A percentile compares a stretch with the other conserved stretches of the same genome.
Evolutionary conservation across 176 grass and related monocot genomes (phyloP).

Genomic region (Eleusine coracana): DNA sequence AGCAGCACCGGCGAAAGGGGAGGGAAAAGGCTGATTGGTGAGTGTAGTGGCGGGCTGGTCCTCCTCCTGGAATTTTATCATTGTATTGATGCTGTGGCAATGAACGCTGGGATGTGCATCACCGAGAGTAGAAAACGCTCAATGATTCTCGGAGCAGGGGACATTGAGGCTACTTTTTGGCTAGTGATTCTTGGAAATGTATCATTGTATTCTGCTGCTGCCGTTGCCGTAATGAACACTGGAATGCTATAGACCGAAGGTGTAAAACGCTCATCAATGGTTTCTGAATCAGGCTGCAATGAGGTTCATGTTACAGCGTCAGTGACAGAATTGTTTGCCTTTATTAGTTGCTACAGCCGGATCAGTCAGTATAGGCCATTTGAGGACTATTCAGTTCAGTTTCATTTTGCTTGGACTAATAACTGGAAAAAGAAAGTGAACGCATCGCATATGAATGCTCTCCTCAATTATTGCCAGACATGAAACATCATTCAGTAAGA

Average conservation of each 20-base stretch:
- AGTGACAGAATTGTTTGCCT: neutral
- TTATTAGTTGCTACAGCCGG: neutral
- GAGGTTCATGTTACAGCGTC: no score
- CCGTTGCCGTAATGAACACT: neutral
- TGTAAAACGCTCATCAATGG: neutral
- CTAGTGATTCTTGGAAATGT: neutral
- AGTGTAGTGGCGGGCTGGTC: neutral
- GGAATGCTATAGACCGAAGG: neutral
- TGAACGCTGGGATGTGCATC: neutral
- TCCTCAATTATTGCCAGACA: neutral
- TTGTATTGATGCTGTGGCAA: constrained; percentile 28
- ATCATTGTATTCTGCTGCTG: constrained; percentile 27
- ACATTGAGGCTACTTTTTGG: neutral
- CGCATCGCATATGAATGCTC: no score
- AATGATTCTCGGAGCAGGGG: neutral
- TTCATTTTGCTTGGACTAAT: neutral
- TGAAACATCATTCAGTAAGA: neutral
- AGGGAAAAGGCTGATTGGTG: constrained; percentile 32
- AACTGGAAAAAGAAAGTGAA: neutral
- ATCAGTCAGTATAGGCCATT: neutral
- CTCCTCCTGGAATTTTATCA: constrained; percentile 18
- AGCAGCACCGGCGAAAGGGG: neutral
- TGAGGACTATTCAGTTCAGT: neutral
- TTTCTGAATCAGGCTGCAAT: neutral
- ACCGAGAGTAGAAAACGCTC: neutral